These are phyloP conservation scores for Sporothrix sp. DNA, from an alignment of 2,329 filamentous ascomycete genomes.

Conservation along the genomic window DNA sequence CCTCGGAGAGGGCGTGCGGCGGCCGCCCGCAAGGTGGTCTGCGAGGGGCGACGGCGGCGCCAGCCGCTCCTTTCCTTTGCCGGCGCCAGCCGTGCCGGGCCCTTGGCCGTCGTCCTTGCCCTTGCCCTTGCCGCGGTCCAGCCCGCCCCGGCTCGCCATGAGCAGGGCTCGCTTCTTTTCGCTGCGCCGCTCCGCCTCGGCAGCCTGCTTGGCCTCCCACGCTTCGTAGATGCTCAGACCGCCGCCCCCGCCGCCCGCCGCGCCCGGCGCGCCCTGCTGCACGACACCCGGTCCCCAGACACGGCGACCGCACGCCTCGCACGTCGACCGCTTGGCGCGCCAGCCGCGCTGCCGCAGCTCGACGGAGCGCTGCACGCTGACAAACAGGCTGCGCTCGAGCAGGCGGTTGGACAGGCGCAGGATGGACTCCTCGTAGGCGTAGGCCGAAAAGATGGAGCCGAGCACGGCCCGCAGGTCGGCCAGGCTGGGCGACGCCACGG, in stretches of 20 bases:
- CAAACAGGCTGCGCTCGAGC: slow-evolving; percentile 80
- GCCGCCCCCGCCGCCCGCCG: background rate
- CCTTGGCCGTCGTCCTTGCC: slow-evolving; percentile 20
- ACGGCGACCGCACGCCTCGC: slow-evolving; percentile 72
- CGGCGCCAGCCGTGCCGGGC: slow-evolving; percentile 25
- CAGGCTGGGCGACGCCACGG: slow-evolving; percentile 71
- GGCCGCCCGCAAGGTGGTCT: background rate
- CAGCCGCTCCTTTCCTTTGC: slow-evolving; percentile 35
- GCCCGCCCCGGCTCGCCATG: slow-evolving; percentile 16
- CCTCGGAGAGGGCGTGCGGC: slow-evolving; percentile 9
- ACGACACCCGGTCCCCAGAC: slow-evolving; percentile 86
- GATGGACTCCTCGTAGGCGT: slow-evolving; percentile 89
- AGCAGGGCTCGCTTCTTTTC: slow-evolving; percentile 13
- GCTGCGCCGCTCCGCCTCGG: slow-evolving; percentile 36
- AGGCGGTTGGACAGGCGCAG: slow-evolving; percentile 76
- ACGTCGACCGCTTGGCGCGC: slow-evolving; percentile 77
- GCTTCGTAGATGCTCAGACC: slow-evolving; percentile 59
- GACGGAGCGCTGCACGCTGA: slow-evolving; percentile 66
- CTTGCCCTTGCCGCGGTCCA: slow-evolving; percentile 31
- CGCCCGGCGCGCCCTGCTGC: slow-evolving; percentile 24
- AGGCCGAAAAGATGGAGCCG: slow-evolving; percentile 84
- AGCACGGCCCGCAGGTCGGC: slow-evolving; percentile 80
- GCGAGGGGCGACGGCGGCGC: background rate
- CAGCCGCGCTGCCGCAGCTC: slow-evolving; percentile 74
- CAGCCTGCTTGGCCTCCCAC: slow-evolving; percentile 58